Conservation (phyloP, 441 rosid genomes). For the Capsella rubella region DNA sequence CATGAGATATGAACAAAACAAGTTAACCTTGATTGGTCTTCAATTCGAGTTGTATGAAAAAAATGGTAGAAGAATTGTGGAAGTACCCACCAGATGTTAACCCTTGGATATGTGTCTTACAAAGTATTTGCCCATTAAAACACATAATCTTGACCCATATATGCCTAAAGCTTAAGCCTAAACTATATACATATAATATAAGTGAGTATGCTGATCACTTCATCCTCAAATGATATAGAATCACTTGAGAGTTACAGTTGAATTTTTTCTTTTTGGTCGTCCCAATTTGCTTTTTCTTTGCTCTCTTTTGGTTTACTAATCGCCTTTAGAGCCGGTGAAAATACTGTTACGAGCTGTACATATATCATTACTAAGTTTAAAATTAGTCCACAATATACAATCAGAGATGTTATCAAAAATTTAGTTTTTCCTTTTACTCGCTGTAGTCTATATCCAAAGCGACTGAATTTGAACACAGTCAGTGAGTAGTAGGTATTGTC, state of each 20-base stretch:
- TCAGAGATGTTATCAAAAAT: neutral
- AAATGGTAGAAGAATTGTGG: neutral
- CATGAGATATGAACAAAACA: constrained; percentile 32
- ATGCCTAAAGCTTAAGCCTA: neutral
- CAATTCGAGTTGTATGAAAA: constrained; percentile 15
- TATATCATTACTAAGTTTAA: neutral
- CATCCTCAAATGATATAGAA: constrained; percentile 26
- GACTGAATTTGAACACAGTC: neutral
- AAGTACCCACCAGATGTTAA: neutral
- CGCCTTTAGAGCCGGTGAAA: constrained; percentile 30
- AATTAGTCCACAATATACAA: neutral
- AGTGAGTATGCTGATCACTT: constrained; percentile 17
- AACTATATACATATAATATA: neutral
- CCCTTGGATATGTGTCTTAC: constrained; percentile 1
- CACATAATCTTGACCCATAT: neutral
- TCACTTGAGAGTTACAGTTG: constrained; percentile 27
- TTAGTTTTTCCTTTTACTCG: neutral
- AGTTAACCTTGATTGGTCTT: constrained; percentile 27
- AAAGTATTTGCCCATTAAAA: neutral
- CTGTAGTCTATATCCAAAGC: neutral
- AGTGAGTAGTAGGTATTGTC: neutral
- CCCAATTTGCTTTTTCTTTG: constrained; percentile 38
- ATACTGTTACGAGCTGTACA: neutral
- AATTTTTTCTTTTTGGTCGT: constrained; percentile 32
- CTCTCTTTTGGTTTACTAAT: constrained; percentile 29